Evolutionary conservation across 2,329 filamentous ascomycete species (phyloP), one percentile per base, ranked within the genome.

Genomic region (Trichoderma sp.): DNA sequence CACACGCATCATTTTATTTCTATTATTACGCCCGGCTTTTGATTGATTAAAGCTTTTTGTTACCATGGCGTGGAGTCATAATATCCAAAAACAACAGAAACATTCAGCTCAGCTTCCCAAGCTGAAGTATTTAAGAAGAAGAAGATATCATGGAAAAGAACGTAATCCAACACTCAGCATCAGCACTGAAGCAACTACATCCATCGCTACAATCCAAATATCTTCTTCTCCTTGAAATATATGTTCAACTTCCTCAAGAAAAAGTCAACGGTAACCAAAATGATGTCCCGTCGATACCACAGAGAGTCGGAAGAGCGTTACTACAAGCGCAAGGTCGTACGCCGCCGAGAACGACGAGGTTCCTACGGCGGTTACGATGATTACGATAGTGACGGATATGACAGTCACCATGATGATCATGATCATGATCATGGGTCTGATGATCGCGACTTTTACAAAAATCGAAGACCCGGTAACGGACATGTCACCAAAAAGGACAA

Each of bases 231-330:
- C 26, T 24, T 59, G 21, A 16, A 21, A 46, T 66, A 66, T 32
- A 66, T 66, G 63, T 66, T 66, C 32, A 10, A n/a, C 1, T 54
- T 58, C 10, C 56, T 54, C 37, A 66, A 54, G 39, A 37, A 14
- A 51, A 24, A 58, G n/a, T 43, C 34, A 13, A 66, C 18, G 13
- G 30, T 26, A 24, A 66, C 52, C 52, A 58, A 28, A 32, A 66
- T 26, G 52, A 66, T 58, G 30, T 32, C 18, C 7, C 16, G 26
- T 16, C 59, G 59, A 51, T 49, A 28, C 14, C 26, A 51, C 43
- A 24, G 39, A 34, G 39, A 61, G 26, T 51, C 46, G 18, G 59
- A 61, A 28, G 59, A 61, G 59, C 37, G 39, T 37, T 30, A 59
- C 21, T 24, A 13, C 26, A 43, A 21, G 24, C 59, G 30, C 39